Percentiles rank a stretch among this genome's conserved stretches.
Evolutionary conservation across 805 yeast genomes (phyloP).

Genomic region (Candida michaelii): DNA sequence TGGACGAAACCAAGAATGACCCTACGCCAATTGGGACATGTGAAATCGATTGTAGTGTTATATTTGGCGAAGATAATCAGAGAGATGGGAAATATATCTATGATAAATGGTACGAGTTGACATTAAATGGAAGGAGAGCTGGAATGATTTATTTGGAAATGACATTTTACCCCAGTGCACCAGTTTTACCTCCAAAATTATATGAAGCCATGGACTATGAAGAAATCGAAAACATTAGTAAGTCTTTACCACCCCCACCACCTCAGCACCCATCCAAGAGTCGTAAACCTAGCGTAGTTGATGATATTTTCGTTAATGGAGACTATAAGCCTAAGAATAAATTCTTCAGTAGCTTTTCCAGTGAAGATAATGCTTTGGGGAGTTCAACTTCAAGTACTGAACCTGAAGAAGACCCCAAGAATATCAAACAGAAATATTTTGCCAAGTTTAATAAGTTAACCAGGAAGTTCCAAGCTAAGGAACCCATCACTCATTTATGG

Average conservation of each 20-base stretch:
- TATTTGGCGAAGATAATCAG: conserved; percentile 53
- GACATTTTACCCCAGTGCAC: conserved; percentile 76
- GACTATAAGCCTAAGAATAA: conserved; percentile 11
- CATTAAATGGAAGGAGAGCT: conserved; percentile 69
- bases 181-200: conserved; percentile 41
- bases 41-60: conserved; percentile 73
- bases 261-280: conserved; percentile 17
- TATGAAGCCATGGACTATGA: conserved; percentile 14
- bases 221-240: conserved; percentile 2
- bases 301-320: conserved; percentile 25
- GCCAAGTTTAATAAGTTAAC: conserved; percentile 32
- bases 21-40: conserved; percentile 85
- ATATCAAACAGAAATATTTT: conserved; percentile 21
- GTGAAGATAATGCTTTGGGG: conserved; percentile 4
- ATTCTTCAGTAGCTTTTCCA: conserved; percentile 10
- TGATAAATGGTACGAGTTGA: conserved; percentile 81
- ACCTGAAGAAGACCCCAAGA: conserved; percentile 12
- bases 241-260: conserved; percentile 13
- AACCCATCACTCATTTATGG: conserved; percentile 27
- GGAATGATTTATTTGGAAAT: conserved; percentile 88
- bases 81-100: conserved; percentile 66
- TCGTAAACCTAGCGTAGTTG: conserved; percentile 18
- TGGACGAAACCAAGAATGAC: conserved; percentile 83
- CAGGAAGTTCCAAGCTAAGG: conserved; percentile 32
- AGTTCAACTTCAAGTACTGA: conserved; percentile 14